Evolutionary conservation across 139 green algal species (phyloP).

Genomic region (Astrephomene gubernaculifera): DNA sequence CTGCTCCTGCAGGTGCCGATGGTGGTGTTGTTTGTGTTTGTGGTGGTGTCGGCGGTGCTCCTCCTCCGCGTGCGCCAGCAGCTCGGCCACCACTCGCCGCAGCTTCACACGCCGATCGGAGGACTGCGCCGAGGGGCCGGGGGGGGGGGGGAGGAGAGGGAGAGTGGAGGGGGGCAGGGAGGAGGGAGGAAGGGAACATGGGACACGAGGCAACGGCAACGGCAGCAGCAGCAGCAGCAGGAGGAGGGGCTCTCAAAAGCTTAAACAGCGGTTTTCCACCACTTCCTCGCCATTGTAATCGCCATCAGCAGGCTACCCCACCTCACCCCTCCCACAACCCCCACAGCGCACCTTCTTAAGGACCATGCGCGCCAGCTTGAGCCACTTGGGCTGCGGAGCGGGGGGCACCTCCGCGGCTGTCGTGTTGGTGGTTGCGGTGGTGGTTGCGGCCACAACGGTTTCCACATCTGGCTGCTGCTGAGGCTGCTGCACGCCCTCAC

Average conservation of each 20-base stretch:
- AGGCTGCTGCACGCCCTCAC: neutral
- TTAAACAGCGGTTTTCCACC: too few species aligned
- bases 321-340: neutral
- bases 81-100: slow-evolving; percentile 16
- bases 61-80: slow-evolving; percentile 32
- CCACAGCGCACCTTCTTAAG: slow-evolving; percentile 21
- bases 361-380: slow-evolving; percentile 15
- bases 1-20: neutral
- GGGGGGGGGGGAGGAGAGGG: too few species aligned
- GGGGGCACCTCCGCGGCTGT: neutral
- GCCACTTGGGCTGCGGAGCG: slow-evolving; percentile 21
- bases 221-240: neutral
- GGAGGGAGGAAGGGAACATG: too few species aligned
- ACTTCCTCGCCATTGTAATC: too few species aligned
- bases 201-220: neutral
- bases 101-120: slow-evolving; percentile 29
- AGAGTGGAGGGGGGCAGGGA: too few species aligned
- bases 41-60: slow-evolving; percentile 22
- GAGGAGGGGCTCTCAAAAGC: too few species aligned
- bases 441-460: neutral
- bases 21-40: neutral
- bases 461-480: neutral
- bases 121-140: neutral
- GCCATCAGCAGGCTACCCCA: too few species aligned
- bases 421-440: too few species aligned